A percentile compares a stretch with the other conserved stretches of the same genome.
These are phyloP conservation scores for Aspergillus caelatus DNA, from an alignment of 2,329 filamentous ascomycete species.

Conservation along the genomic window DNA sequence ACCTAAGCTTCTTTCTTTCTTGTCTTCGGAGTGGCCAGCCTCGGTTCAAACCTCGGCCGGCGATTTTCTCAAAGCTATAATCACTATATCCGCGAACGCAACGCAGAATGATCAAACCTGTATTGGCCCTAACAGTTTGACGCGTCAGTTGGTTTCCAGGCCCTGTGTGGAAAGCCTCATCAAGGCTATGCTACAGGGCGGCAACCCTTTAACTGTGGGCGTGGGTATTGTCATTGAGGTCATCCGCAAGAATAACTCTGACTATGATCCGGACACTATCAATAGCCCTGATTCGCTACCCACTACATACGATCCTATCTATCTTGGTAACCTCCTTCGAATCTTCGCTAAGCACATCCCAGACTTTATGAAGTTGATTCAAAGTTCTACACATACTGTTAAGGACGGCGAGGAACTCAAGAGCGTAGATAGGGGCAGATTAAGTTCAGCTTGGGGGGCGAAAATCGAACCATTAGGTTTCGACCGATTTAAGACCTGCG, in stretches of 20 bases:
- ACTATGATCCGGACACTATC: constrained; percentile 89
- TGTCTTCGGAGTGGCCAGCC: constrained; percentile 81
- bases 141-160: constrained; percentile 87
- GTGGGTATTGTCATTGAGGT: constrained; percentile 98
- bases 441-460: constrained; percentile 85
- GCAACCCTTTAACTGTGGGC: constrained; percentile 91
- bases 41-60: constrained; percentile 95
- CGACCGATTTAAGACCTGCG: constrained; percentile 97
- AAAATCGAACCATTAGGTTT: constrained; percentile 94
- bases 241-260: constrained; percentile 98
- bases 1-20: constrained; percentile 80
- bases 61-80: constrained; percentile 97
- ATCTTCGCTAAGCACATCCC: constrained; percentile 90
- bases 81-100: constrained; percentile 97
- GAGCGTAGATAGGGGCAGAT: constrained; percentile 70
- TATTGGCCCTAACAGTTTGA: constrained; percentile 96
- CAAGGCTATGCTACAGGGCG: constrained; percentile 85
- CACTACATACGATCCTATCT: constrained; percentile 89
- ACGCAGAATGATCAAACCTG: constrained; percentile 99
- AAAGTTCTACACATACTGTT: constrained; percentile 67
- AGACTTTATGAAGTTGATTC: constrained; percentile 88
- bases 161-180: constrained; percentile 84
- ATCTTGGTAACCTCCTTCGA: constrained; percentile 84
- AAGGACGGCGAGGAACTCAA: constrained; percentile 58
- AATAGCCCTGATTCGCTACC: constrained; percentile 77